These are phyloP conservation scores for Exophiala alcalophila DNA, from an alignment of 2,329 filamentous ascomycete species.

Conservation along the genomic window DNA sequence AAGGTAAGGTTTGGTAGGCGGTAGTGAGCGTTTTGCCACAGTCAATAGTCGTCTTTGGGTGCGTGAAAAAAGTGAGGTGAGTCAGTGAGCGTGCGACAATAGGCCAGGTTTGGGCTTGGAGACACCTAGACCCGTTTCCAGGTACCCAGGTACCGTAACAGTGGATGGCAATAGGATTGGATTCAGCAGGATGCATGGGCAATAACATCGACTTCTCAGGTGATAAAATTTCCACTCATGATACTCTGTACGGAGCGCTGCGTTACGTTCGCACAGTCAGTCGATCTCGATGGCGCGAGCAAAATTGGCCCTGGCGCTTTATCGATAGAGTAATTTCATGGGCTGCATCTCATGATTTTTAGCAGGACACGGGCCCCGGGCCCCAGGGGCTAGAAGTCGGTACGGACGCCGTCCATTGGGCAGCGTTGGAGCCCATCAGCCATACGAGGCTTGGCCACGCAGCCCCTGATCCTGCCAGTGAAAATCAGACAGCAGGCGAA, in stretches of 20 bases:
- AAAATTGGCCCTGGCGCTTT: neutral
- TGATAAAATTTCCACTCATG: no score
- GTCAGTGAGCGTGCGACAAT: no score
- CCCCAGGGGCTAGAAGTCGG: neutral
- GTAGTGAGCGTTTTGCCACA: no score
- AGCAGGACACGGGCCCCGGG: slow-evolving; percentile 1
- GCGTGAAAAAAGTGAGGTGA: no score
- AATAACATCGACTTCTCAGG: no score
- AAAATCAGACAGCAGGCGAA: slow-evolving; percentile 2
- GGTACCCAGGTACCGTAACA: slow-evolving; percentile 3
- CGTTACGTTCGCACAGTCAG: no score
- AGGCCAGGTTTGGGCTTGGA: slow-evolving; percentile 16
- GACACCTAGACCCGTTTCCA: neutral
- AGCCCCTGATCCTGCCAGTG: neutral
- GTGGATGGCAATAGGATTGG: slow-evolving; percentile 1
- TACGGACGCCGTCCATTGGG: slow-evolving; percentile 5
- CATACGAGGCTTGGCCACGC: neutral
- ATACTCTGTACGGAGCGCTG: no score
- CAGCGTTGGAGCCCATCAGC: neutral
- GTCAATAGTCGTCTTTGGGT: no score
- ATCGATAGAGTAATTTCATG: slow-evolving; percentile 21
- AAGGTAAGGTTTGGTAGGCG: no score
- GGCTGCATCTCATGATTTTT: slow-evolving; percentile 5
- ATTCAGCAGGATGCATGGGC: neutral
- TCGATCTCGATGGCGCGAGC: neutral